phyloP scores from a whole-genome alignment of 129 eudicot genomes.

The Sambucus nigra region DNA sequence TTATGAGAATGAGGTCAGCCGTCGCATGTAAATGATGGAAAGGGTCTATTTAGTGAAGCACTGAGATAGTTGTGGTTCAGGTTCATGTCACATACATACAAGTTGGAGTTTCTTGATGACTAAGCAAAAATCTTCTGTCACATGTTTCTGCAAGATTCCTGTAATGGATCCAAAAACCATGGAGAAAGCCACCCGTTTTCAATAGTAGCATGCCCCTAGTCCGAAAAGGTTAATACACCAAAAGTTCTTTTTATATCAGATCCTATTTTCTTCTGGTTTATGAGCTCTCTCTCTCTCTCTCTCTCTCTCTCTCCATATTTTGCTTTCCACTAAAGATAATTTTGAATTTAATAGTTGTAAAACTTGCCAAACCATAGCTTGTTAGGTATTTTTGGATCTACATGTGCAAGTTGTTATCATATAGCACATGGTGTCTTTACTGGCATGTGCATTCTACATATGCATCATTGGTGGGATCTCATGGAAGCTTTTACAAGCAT shows the following conservation, averaged over 20 bases:
- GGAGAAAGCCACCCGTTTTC: constrained; percentile 16
- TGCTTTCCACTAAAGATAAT: constrained; percentile 1
- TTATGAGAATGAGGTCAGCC: constrained; percentile 25
- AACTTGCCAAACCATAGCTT: constrained; percentile 3
- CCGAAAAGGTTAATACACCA: constrained; percentile 21
- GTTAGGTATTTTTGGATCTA: constrained; percentile 17
- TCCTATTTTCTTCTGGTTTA: constrained; percentile 12
- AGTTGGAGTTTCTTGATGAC: constrained; percentile 19
- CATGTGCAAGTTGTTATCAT: constrained; percentile 5
- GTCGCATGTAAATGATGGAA: constrained; percentile 27
- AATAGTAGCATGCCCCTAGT: constrained; percentile 15
- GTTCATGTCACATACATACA: constrained; percentile 30
- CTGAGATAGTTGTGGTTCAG: constrained; percentile 21
- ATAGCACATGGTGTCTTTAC: constrained; percentile 5
- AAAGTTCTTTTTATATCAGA: constrained; percentile 15
- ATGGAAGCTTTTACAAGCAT: background rate
- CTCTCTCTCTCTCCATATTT: background rate
- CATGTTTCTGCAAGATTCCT: constrained; percentile 23
- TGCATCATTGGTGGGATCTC: constrained; percentile 1
- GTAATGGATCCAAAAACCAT: constrained; percentile 20
- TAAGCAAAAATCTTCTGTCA: constrained; percentile 24
- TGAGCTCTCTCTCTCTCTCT: constrained; percentile 10
- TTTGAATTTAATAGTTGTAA: constrained; percentile 5
- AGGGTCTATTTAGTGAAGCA: constrained; percentile 24
- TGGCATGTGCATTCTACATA: background rate